Base-by-base conservation (phyloP, 2,329 filamentous ascomycete species). In the Penicillium occitanis region DNA sequence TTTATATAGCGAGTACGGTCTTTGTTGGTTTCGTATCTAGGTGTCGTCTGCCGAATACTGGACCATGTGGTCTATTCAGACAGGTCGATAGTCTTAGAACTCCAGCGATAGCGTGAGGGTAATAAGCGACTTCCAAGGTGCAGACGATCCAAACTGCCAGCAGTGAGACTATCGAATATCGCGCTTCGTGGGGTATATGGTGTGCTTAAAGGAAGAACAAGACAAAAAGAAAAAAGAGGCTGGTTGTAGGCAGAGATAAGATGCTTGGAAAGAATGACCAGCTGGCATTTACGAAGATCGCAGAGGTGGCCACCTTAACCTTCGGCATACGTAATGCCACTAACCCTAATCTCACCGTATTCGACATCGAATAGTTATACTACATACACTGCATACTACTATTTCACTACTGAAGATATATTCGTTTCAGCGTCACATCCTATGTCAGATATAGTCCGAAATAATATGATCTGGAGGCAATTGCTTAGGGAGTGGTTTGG, bases 191-290 rank as follows among this genome's bases (percentile, higher is more conserved):
- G 17, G 51, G 28, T 55, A 55, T 55, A 13, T 22, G n/a, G 53
- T 22, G 33, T 25, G 53, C 33, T 25, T 14, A 8, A 22, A 40
- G 22, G 5, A 33, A 37, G 33, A 22, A 55, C 5, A 40, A 57
- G 33, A 37, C 13, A 37, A 37, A 5, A 19, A 35, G 17, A 22
- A 25, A 57, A 57, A 14, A 40, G 30, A 22, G 33, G 30, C n/a
- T 57, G 51, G 51, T 22, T 37, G 30, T 35, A 13, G 30, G 33
- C 10, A 40, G 10, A 10, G 33, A 57, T 8, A 40, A 30, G 48
- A 4, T 35, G 66, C 35, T 64, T 50, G 25, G 51, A 37, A 53
- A 59, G 59, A 64, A 61, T 66, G 63, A 65, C 63, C 61, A 37
- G 37, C 59, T 57, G 42, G 65, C 50, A 46, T 25, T 62, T 61